A percentile compares a stretch with the other conserved stretches of the same genome.
Conservation (phyloP, 1,139 yeast species). For the Saccharomyces hybrid region DNA sequence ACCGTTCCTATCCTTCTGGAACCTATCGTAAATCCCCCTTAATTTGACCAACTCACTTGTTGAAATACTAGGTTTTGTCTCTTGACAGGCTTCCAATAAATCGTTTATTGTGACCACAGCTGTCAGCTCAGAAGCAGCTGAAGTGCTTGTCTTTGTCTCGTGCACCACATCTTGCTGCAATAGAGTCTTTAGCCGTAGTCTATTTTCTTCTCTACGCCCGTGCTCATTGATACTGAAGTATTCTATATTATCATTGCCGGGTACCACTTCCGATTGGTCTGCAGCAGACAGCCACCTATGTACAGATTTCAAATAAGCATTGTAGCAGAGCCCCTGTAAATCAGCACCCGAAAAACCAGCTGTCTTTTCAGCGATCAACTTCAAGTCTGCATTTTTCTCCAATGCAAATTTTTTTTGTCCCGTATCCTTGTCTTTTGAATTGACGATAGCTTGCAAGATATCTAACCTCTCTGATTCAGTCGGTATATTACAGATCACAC, state of each 20-base stretch:
- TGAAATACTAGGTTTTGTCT: constrained; percentile 86
- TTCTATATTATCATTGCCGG: background rate
- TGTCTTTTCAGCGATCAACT: constrained; percentile 50
- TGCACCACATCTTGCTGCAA: background rate
- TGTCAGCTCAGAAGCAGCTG: background rate
- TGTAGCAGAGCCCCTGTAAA: constrained; percentile 84
- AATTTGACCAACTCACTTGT: constrained; percentile 60
- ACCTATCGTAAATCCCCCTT: constrained; percentile 57
- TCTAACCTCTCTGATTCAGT: constrained; percentile 60
- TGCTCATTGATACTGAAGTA: background rate
- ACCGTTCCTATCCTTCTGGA: constrained; percentile 75
- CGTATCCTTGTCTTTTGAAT: constrained; percentile 11
- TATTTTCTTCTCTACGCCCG: background rate
- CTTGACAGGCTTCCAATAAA: constrained; percentile 56
- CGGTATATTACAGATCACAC: constrained; percentile 88
- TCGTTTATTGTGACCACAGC: constrained; percentile 44
- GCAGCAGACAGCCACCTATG: constrained; percentile 50
- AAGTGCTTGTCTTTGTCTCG: background rate
- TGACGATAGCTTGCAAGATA: constrained; percentile 41
- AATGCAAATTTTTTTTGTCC: constrained; percentile 41
- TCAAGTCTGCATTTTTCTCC: constrained; percentile 45
- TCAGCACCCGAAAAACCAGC: constrained; percentile 93
- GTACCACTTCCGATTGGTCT: background rate
- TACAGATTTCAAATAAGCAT: constrained; percentile 86
- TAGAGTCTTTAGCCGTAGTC: background rate